These are phyloP conservation scores for Zopfia rhizophila DNA, from an alignment of 2,329 filamentous ascomycete species.

Conservation along the genomic window DNA sequence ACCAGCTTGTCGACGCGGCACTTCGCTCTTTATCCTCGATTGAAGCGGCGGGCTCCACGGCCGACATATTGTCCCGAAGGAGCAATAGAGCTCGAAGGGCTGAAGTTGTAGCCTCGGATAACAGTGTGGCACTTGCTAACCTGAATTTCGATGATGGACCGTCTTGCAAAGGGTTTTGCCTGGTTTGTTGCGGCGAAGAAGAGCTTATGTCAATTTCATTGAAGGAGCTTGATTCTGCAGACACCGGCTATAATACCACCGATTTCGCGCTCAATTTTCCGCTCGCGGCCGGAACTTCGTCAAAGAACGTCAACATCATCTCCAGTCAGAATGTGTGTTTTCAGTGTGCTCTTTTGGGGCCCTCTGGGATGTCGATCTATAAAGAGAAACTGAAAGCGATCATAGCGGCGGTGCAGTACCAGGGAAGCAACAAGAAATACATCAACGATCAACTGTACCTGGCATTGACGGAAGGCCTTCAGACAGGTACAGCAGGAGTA, in stretches of 20 bases:
- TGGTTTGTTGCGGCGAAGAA: slow-evolving; percentile 45
- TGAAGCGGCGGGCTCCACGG: slow-evolving; percentile 42
- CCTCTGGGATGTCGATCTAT: slow-evolving; percentile 39
- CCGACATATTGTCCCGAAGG: slow-evolving; percentile 43
- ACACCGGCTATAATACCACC: slow-evolving; percentile 40
- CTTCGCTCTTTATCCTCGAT: slow-evolving; percentile 36
- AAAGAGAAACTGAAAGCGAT: slow-evolving; percentile 40
- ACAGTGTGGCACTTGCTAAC: slow-evolving; percentile 26
- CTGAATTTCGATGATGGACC: slow-evolving; percentile 40
- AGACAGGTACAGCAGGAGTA: slow-evolving; percentile 41
- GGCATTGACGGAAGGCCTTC: slow-evolving; percentile 41
- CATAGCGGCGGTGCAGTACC: slow-evolving; percentile 40
- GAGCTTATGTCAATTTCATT: slow-evolving; percentile 48
- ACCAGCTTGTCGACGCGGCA: slow-evolving; percentile 40
- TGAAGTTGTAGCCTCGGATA: slow-evolving; percentile 27
- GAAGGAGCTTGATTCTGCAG: slow-evolving; percentile 33
- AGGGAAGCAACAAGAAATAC: slow-evolving; percentile 44
- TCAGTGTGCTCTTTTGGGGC: slow-evolving; percentile 42
- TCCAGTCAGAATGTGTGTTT: slow-evolving; percentile 49
- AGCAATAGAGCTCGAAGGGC: slow-evolving; percentile 47
- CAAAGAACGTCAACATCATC: slow-evolving; percentile 36
- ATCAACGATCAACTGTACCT: slow-evolving; percentile 46
- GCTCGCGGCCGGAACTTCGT: slow-evolving; percentile 40
- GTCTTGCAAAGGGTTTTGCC: slow-evolving; percentile 39
- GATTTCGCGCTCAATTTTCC: slow-evolving; percentile 49